These are phyloP conservation scores for Linnemannia hyalina DNA, from an alignment of 192 early-diverging fungal genomes.

Conservation along the genomic window DNA sequence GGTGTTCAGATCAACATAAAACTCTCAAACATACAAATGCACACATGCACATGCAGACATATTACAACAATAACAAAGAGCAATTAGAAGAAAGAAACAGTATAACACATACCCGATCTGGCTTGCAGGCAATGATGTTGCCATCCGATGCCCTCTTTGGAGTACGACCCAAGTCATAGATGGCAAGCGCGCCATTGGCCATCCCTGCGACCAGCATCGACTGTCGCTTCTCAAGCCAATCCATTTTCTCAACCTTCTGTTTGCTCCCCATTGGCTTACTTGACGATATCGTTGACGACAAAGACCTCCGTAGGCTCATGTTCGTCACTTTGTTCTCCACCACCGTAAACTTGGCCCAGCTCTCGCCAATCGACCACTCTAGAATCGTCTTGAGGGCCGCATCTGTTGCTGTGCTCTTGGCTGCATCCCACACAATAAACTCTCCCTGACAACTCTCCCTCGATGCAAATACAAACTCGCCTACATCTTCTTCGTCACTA, in stretches of 20 bases:
- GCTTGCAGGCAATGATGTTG: constrained; percentile 42
- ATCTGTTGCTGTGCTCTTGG: constrained; percentile 55
- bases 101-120: constrained; percentile 22
- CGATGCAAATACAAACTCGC: constrained; percentile 53
- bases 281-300: background rate
- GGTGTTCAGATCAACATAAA: background rate
- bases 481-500: constrained; percentile 1
- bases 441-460: constrained; percentile 61
- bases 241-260: background rate
- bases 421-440: constrained; percentile 61
- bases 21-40: background rate
- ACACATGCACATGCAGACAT: background rate
- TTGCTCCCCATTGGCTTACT: background rate
- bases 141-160: constrained; percentile 21
- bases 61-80: background rate
- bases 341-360: constrained; percentile 47
- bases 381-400: constrained; percentile 51
- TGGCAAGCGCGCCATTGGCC: constrained; percentile 32
- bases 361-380: constrained; percentile 57
- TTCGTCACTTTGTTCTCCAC: constrained; percentile 30
- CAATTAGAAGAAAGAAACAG: background rate
- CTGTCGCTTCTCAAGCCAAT: constrained; percentile 10
- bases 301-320: background rate
- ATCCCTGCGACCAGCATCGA: constrained; percentile 38
- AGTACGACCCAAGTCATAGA: constrained; percentile 30